Conservation (phyloP, 805 yeast genomes). For the Metschnikowia peoriensis region DNA sequence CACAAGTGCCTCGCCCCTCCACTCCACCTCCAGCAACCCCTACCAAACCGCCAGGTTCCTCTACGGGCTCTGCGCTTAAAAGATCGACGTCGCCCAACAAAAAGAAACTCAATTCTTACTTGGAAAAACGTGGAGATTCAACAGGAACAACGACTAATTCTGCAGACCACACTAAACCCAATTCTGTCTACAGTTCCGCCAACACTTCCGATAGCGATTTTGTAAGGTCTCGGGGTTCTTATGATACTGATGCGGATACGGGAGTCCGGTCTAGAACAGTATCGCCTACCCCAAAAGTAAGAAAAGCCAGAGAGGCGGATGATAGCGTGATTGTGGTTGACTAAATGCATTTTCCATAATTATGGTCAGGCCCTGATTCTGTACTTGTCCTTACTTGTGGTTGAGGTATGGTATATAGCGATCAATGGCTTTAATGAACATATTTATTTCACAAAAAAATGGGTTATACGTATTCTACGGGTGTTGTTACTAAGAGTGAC, state of each 20-base stretch:
- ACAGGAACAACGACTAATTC: neutral
- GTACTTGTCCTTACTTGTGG: no score
- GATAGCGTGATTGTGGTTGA: slow-evolving; percentile 5
- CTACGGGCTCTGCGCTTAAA: slow-evolving; percentile 21
- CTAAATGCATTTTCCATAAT: neutral
- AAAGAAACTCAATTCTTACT: slow-evolving; percentile 21
- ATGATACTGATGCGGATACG: neutral
- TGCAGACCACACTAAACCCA: neutral
- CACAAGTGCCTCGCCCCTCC: slow-evolving; percentile 19
- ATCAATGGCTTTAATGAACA: no score
- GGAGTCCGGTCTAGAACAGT: neutral
- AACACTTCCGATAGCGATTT: neutral
- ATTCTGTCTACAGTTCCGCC: neutral
- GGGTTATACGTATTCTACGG: no score
- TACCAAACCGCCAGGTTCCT: slow-evolving; percentile 8
- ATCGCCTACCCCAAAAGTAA: neutral
- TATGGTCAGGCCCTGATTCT: neutral
- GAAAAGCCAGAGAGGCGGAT: neutral
- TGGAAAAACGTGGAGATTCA: neutral
- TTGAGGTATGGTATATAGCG: no score
- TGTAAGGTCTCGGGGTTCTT: neutral
- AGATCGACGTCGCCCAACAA: slow-evolving; percentile 42
- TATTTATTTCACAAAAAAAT: no score
- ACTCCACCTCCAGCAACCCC: slow-evolving; percentile 19
- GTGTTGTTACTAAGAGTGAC: no score